phyloP scores from a whole-genome alignment of 2,329 filamentous ascomycete genomes.

The Akanthomyces uredinophilus region DNA sequence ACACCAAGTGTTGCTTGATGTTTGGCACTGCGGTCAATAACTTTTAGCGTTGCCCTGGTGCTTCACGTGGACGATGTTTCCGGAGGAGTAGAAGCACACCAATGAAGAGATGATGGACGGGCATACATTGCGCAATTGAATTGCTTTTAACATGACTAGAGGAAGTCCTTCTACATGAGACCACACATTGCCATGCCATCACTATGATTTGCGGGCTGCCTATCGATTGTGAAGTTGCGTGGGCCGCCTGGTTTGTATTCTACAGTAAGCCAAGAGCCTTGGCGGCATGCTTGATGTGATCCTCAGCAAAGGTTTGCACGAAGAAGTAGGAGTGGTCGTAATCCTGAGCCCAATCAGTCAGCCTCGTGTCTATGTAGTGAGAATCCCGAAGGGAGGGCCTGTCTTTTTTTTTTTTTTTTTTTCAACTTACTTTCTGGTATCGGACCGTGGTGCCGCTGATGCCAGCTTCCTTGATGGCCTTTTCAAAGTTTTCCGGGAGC shows the following conservation, averaged over 20 bases:
- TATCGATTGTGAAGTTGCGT: neutral
- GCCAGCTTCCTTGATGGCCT: conserved; percentile 71
- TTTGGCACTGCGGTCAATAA: neutral
- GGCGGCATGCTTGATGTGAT: conserved; percentile 87
- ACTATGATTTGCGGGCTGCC: no score
- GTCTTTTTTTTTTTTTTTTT: conserved; percentile 6
- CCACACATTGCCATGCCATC: neutral
- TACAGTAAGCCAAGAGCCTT: conserved; percentile 59
- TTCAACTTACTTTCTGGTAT: conserved; percentile 63
- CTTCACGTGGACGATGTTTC: neutral
- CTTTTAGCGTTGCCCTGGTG: neutral
- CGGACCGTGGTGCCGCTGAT: conserved; percentile 69
- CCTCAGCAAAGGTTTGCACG: conserved; percentile 82
- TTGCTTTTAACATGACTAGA: neutral
- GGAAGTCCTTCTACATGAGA: neutral
- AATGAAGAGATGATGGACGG: neutral
- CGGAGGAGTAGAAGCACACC: neutral
- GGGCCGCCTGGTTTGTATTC: neutral
- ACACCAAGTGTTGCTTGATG: neutral
- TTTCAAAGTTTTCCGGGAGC: conserved; percentile 85
- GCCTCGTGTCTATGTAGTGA: neutral
- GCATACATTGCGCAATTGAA: neutral
- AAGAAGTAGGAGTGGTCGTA: conserved; percentile 99
- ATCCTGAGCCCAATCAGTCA: conserved; percentile 41
- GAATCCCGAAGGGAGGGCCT: neutral